Evolutionary conservation across 2,329 filamentous ascomycete species (phyloP).

Genomic region (Canariomyces notabilis): DNA sequence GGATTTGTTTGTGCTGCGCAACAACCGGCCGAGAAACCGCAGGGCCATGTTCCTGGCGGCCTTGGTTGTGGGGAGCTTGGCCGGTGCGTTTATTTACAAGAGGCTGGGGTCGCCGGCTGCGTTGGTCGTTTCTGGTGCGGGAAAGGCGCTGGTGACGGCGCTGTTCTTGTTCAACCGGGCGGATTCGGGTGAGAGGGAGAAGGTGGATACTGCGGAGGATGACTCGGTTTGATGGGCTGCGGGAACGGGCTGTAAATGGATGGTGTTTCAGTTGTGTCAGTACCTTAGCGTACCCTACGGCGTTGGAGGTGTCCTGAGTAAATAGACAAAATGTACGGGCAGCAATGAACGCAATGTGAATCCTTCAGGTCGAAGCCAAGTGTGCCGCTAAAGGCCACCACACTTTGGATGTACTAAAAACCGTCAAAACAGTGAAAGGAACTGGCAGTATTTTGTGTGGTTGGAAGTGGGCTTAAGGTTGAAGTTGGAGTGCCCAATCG

Average conservation of each 20-base stretch:
- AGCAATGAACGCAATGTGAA: too few species aligned
- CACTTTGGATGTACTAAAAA: too few species aligned
- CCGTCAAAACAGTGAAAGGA: too few species aligned
- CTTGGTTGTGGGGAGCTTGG: slow-evolving; percentile 44
- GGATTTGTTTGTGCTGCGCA: slow-evolving; percentile 40
- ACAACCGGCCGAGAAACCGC: slow-evolving; percentile 47
- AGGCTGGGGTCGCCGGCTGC: slow-evolving; percentile 39
- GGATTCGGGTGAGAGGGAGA: slow-evolving; percentile 31
- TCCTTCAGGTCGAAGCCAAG: too few species aligned
- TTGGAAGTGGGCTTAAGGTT: too few species aligned
- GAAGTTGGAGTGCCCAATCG: too few species aligned
- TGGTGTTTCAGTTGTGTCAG: too few species aligned
- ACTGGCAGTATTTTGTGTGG: too few species aligned
- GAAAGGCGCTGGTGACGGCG: slow-evolving; percentile 41
- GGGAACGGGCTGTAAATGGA: background rate
- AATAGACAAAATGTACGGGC: too few species aligned
- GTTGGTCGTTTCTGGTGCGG: slow-evolving; percentile 39
- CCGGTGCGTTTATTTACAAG: slow-evolving; percentile 47
- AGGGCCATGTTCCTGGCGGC: slow-evolving; percentile 45
- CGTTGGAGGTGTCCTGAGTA: too few species aligned
- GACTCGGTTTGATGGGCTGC: slow-evolving; percentile 11
- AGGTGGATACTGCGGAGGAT: slow-evolving; percentile 6
- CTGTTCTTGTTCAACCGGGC: slow-evolving; percentile 41
- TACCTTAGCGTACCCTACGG: too few species aligned
- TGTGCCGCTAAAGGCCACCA: too few species aligned